phyloP scores from a whole-genome alignment of 1,139 yeast species.

The Saccharomycopsis crataegensis region DNA sequence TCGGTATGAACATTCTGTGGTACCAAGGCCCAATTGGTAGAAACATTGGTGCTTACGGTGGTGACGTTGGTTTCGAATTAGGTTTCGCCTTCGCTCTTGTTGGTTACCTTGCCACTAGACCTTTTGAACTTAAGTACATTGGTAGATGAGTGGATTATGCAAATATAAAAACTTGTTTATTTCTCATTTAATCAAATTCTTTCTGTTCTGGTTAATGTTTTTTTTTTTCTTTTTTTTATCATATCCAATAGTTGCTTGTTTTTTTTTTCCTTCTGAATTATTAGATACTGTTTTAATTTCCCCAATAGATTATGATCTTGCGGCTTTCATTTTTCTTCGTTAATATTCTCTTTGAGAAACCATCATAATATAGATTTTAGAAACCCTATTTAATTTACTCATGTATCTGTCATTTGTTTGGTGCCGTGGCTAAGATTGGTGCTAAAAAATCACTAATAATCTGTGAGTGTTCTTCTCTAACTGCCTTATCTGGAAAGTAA shows the following conservation, averaged over 20 bases:
- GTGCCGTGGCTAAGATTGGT: too few species aligned
- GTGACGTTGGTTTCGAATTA: conserved; percentile 84
- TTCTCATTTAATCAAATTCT: neutral
- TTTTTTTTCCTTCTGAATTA: neutral
- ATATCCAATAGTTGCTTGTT: neutral
- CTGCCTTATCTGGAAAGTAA: too few species aligned
- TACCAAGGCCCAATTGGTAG: conserved; percentile 63
- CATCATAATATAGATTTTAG: too few species aligned
- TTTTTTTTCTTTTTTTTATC: neutral
- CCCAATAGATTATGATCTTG: neutral
- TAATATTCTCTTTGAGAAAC: too few species aligned
- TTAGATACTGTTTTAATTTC: neutral
- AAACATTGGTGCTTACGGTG: conserved; percentile 61
- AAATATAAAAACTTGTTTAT: neutral
- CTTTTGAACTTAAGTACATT: conserved; percentile 57
- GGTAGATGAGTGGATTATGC: conserved; percentile 5
- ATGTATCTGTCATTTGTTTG: too few species aligned
- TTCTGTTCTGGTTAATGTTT: neutral
- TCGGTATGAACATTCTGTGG: conserved; percentile 86
- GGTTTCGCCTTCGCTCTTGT: conserved; percentile 64
- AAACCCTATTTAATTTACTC: too few species aligned
- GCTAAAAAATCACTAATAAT: too few species aligned
- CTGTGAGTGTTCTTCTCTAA: too few species aligned
- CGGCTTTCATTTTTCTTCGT: too few species aligned
- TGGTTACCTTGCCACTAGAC: conserved; percentile 54